Evolutionary conservation across 331 rosid genomes (phyloP).

Genomic region (Acacia pycnantha): DNA sequence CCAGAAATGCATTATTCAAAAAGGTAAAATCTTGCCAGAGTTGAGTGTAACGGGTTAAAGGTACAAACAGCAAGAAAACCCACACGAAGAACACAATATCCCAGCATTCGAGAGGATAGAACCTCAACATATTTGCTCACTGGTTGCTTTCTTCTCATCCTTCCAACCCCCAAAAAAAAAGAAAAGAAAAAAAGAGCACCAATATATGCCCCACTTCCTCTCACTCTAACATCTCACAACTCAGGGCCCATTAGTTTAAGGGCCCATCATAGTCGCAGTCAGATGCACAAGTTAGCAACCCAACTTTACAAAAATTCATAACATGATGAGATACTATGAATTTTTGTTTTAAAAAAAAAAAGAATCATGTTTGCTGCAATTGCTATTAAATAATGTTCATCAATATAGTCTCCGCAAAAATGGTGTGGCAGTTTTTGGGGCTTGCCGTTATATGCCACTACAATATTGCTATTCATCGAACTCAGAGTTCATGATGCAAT

Average conservation of each 20-base stretch:
- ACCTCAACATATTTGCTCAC: neutral
- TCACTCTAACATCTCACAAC: neutral
- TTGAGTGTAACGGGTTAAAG: neutral
- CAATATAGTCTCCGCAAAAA: neutral
- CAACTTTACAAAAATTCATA: neutral
- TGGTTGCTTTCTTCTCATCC: neutral
- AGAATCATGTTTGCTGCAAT: neutral
- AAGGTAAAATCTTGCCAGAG: neutral
- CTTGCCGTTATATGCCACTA: neutral
- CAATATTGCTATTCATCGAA: neutral
- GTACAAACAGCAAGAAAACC: neutral
- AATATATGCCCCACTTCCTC: neutral
- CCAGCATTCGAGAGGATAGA: neutral
- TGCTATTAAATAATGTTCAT: neutral
- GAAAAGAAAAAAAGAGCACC: neutral
- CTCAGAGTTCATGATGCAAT: neutral
- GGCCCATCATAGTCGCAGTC: neutral
- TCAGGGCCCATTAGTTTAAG: neutral
- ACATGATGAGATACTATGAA: neutral
- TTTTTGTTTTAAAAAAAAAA: too few relatives aligned
- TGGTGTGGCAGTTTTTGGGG: neutral
- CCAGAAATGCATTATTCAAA: neutral
- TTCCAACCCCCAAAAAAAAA: neutral
- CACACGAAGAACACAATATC: neutral
- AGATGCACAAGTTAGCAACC: neutral